Conservation (phyloP, 2,329 filamentous ascomycete genomes). For the Leptographium wingfieldii region DNA sequence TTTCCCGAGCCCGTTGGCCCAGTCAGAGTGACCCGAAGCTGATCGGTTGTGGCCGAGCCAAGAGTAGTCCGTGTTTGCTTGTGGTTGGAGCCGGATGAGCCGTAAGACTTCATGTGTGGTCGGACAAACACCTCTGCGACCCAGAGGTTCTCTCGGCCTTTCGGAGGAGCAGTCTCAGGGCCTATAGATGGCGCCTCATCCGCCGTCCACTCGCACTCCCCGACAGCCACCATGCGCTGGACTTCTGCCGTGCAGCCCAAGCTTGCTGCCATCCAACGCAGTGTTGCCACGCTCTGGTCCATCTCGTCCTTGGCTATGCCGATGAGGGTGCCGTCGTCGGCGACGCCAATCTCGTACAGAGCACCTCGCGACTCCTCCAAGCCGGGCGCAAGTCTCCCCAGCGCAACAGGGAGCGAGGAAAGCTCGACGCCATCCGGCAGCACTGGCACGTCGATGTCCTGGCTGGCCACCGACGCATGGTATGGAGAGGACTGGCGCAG, state of each 20-base stretch:
- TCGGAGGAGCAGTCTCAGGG: slow-evolving; percentile 15
- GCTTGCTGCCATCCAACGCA: slow-evolving; percentile 84
- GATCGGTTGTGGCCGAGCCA: slow-evolving; percentile 37
- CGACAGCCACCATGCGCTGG: slow-evolving; percentile 70
- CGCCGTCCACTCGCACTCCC: slow-evolving; percentile 66
- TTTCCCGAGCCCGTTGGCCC: slow-evolving; percentile 88
- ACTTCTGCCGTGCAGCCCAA: slow-evolving; percentile 78
- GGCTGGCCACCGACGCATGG: slow-evolving; percentile 63
- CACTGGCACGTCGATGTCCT: slow-evolving; percentile 58
- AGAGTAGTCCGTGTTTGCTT: slow-evolving; percentile 5
- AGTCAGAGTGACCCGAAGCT: slow-evolving; percentile 75
- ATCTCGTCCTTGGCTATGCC: slow-evolving; percentile 84
- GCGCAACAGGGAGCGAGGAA: slow-evolving; percentile 31
- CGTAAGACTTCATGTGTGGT: slow-evolving; percentile 41
- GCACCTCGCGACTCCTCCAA: slow-evolving; percentile 89
- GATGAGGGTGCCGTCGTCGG: slow-evolving; percentile 84
- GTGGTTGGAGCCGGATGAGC: slow-evolving; percentile 6
- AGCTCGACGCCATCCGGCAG: slow-evolving; percentile 46
- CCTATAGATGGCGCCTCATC: not conserved
- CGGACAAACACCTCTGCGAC: slow-evolving; percentile 86
- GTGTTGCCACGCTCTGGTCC: slow-evolving; percentile 74
- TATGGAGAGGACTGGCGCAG: slow-evolving; percentile 90
- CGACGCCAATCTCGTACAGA: slow-evolving; percentile 90
- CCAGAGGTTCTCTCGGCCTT: slow-evolving; percentile 49
- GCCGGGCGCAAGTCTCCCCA: slow-evolving; percentile 55